Percentiles rank a stretch among this genome's conserved stretches.
Evolutionary conservation across 2,329 filamentous ascomycete species (phyloP).

Genomic region (Dothiorella sarmentorum): DNA sequence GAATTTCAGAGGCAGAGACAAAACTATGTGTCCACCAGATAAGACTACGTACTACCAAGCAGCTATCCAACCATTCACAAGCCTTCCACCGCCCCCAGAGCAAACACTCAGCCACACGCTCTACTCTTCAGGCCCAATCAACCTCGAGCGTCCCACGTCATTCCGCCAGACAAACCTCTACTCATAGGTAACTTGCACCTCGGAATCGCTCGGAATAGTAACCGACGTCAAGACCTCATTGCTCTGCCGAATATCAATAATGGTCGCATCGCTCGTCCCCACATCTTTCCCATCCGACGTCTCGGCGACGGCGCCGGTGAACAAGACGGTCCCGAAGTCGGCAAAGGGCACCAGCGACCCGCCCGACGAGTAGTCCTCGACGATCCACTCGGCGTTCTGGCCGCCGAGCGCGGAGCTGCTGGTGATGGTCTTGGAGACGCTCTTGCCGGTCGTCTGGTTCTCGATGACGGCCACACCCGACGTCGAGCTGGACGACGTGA

Average conservation of each 20-base stretch:
- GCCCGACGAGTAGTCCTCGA: constrained; percentile 20
- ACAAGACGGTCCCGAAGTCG: constrained; percentile 19
- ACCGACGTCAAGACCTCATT: constrained; percentile 18
- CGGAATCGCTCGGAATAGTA: background rate
- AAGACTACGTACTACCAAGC: no score
- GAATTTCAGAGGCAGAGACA: no score
- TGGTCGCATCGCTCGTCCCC: constrained; percentile 37
- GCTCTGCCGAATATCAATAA: constrained; percentile 49
- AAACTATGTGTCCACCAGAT: no score
- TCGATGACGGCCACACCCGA: constrained; percentile 47
- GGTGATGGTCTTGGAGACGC: constrained; percentile 51
- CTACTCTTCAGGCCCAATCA: no score
- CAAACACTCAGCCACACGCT: no score
- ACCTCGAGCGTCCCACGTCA: no score
- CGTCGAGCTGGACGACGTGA: constrained; percentile 38
- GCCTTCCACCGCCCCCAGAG: no score
- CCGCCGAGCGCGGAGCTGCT: constrained; percentile 12
- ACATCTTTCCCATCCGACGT: constrained; percentile 22
- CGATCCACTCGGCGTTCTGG: constrained; percentile 22
- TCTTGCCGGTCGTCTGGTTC: constrained; percentile 53
- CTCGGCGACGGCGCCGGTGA: constrained; percentile 16
- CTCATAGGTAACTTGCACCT: constrained; percentile 17
- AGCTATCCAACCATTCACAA: no score
- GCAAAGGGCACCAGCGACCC: constrained; percentile 17
- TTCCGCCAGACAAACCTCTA: background rate